Conservation (phyloP, 1,139 yeast species). For the Suhomyces bolitotheri region DNA sequence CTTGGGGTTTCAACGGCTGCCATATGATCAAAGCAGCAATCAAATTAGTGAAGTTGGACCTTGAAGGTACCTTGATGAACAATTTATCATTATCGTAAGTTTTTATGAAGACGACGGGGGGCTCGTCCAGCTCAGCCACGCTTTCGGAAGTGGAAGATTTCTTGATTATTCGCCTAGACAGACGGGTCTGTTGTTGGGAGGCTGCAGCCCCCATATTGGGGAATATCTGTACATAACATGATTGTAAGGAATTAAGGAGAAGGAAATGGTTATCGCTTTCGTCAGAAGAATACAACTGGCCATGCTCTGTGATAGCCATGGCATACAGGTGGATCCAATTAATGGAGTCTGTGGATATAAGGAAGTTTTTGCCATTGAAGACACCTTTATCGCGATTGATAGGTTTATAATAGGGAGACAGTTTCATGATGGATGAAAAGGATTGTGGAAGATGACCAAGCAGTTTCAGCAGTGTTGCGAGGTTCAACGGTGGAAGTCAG, state of each 20-base stretch:
- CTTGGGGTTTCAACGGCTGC: conserved; percentile 61
- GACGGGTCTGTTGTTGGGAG: conserved; percentile 14
- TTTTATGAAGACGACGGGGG: conserved; percentile 49
- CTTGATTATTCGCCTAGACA: conserved; percentile 12
- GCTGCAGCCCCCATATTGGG: conserved; percentile 24
- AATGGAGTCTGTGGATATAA: conserved; percentile 40
- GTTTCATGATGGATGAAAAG: conserved; percentile 15
- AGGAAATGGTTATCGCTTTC: conserved; percentile 35
- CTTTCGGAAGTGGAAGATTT: conserved; percentile 5
- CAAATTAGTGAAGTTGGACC: conserved; percentile 47
- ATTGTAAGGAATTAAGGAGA: conserved; percentile 40
- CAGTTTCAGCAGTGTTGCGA: background rate
- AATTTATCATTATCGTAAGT: conserved; percentile 49
- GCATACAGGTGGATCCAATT: conserved; percentile 39
- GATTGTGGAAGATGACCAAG: background rate
- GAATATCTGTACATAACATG: conserved; percentile 43
- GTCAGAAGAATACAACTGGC: conserved; percentile 39
- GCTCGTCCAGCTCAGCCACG: conserved; percentile 23
- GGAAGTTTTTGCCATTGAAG: conserved; percentile 37
- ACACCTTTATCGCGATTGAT: conserved; percentile 39
- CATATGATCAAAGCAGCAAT: conserved; percentile 59
- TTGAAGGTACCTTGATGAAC: conserved; percentile 47
- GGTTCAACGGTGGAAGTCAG: too few species aligned
- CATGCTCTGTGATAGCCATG: conserved; percentile 38
- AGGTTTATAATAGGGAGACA: conserved; percentile 32